Evolutionary conservation across 495 filamentous ascomycete genomes (phyloP).

Genomic region (Talaromyces thailandensis): DNA sequence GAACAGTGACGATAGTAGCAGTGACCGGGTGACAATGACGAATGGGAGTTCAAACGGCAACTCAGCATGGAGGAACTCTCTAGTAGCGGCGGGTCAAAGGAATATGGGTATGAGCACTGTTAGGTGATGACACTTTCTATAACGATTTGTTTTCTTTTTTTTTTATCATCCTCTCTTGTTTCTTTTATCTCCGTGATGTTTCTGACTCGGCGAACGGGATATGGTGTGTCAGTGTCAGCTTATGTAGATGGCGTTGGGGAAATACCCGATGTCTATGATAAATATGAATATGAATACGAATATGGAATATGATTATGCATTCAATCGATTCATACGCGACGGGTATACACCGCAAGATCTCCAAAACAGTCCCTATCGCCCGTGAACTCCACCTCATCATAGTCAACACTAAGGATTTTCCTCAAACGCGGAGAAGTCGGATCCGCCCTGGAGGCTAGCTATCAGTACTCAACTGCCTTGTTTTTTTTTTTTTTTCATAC

Average conservation of each 20-base stretch:
- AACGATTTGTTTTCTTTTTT: neutral
- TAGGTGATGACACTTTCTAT: neutral
- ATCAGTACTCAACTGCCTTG: too few species aligned
- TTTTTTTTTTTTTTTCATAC: too few species aligned
- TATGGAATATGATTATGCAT: too few species aligned
- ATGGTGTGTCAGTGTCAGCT: neutral
- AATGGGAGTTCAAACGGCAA: neutral
- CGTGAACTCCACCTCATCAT: too few species aligned
- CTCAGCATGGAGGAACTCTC: neutral
- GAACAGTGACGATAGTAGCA: neutral
- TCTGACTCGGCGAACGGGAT: neutral
- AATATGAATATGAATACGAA: neutral
- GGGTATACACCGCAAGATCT: too few species aligned
- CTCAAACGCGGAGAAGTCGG: too few species aligned
- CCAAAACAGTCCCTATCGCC: neutral
- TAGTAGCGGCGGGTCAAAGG: neutral
- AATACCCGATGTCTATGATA: conserved; percentile 1
- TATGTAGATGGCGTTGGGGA: neutral
- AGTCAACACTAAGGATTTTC: too few species aligned
- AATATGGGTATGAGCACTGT: neutral
- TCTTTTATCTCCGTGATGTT: neutral
- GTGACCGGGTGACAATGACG: neutral
- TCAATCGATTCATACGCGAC: too few species aligned
- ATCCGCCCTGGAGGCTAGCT: too few species aligned
- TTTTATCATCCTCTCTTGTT: neutral